Percentiles rank a stretch among this genome's conserved stretches.
These are phyloP conservation scores for Yarrowia porcina DNA, from an alignment of 805 yeast genomes.

Conservation along the genomic window DNA sequence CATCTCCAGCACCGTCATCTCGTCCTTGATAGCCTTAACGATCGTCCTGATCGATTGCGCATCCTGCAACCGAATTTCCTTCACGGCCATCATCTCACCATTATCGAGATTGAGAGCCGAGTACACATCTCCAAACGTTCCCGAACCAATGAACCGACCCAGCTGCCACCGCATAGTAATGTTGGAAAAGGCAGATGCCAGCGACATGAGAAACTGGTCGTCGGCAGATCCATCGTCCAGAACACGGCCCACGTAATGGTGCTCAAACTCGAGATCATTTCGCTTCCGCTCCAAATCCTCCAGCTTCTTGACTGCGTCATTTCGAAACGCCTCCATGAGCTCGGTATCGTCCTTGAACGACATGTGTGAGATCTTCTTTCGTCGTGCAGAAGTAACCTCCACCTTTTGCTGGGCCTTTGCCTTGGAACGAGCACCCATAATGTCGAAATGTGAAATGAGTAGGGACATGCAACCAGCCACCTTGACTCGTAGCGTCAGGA, in stretches of 20 bases:
- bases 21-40: slow-evolving; percentile 88
- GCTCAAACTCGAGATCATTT: slow-evolving; percentile 39
- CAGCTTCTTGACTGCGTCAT: slow-evolving; percentile 65
- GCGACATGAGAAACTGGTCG: slow-evolving; percentile 76
- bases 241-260: slow-evolving; percentile 74
- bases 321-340: slow-evolving; percentile 55
- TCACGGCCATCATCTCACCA: slow-evolving; percentile 95
- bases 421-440: slow-evolving; percentile 94
- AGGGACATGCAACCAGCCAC: slow-evolving; percentile 94
- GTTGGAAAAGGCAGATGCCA: slow-evolving; percentile 85
- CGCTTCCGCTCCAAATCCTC: slow-evolving; percentile 59
- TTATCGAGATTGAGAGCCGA: slow-evolving; percentile 90
- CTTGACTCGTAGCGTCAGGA: slow-evolving; percentile 64
- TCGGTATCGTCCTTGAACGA: slow-evolving; percentile 55
- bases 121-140: slow-evolving; percentile 91
- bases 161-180: slow-evolving; percentile 97
- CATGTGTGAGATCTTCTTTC: slow-evolving; percentile 39
- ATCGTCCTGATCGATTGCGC: slow-evolving; percentile 77
- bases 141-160: slow-evolving; percentile 89
- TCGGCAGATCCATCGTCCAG: slow-evolving; percentile 84
- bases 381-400: slow-evolving; percentile 35
- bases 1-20: slow-evolving; percentile 94
- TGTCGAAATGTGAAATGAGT: slow-evolving; percentile 91
- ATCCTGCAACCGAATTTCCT: slow-evolving; percentile 89
- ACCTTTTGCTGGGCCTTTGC: slow-evolving; percentile 49